phyloP scores from a whole-genome alignment of 352 stramenopile genomes.

The Thalassiosira hispida region DNA sequence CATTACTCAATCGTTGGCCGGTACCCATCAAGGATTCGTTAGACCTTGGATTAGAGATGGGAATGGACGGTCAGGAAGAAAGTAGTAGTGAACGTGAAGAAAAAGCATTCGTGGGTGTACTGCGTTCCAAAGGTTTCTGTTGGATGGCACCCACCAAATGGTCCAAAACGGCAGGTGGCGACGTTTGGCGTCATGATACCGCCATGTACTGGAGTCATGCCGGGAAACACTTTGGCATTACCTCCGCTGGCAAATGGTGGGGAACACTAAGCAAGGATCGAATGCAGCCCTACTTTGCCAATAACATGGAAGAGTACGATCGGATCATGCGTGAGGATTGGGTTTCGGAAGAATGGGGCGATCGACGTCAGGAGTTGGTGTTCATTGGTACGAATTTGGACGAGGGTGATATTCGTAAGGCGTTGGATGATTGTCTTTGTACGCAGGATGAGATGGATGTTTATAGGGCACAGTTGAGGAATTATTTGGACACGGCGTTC shows the following conservation, averaged over 20 bases:
- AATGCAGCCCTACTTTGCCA: conserved; percentile 72
- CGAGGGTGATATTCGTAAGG: conserved; percentile 70
- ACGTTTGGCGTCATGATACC: conserved; percentile 81
- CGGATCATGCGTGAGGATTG: conserved; percentile 83
- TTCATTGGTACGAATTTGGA: conserved; percentile 86
- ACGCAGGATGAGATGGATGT: conserved; percentile 70
- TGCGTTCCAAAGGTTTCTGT: conserved; percentile 86
- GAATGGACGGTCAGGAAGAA: conserved; percentile 14
- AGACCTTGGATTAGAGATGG: conserved; percentile 57
- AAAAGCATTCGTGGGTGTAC: conserved; percentile 75
- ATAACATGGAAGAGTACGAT: conserved; percentile 77
- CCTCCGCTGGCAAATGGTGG: conserved; percentile 84
- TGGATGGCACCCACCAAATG: conserved; percentile 83
- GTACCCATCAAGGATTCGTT: conserved; percentile 82
- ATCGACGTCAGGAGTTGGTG: conserved; percentile 86
- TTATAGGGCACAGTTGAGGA: conserved; percentile 65
- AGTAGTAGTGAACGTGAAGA: conserved; percentile 16
- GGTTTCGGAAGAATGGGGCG: conserved; percentile 80
- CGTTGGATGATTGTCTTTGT: conserved; percentile 81
- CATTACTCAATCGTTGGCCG: conserved; percentile 79
- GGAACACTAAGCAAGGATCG: conserved; percentile 69
- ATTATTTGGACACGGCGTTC: conserved; percentile 51
- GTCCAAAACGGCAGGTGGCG: conserved; percentile 46
- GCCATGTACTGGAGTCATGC: conserved; percentile 88
- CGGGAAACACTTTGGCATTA: conserved; percentile 85